phyloP scores from a whole-genome alignment of 441 rosid species.

The Pelargonium cotyledonis region DNA sequence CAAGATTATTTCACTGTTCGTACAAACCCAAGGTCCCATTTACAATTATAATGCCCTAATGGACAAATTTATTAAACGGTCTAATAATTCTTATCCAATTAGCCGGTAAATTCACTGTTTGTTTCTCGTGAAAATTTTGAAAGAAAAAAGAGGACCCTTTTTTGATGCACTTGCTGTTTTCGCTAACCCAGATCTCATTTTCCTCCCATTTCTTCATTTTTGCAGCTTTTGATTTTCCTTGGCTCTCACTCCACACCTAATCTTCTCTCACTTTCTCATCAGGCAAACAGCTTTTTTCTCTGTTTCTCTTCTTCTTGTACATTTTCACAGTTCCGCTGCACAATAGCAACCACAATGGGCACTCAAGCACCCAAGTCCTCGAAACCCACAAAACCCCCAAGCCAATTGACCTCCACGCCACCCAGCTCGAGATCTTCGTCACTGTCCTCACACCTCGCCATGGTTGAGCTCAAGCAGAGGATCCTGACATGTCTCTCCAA shows the following conservation, averaged over 20 bases:
- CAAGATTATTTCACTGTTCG: neutral
- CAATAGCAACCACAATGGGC: slow-evolving; percentile 36
- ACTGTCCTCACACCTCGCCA: slow-evolving; percentile 73
- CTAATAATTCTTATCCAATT: neutral
- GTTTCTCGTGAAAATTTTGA: neutral
- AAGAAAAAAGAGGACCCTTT: neutral
- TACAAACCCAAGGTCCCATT: neutral
- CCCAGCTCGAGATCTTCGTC: slow-evolving; percentile 47
- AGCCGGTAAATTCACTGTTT: neutral
- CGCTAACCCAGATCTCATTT: slow-evolving; percentile 5
- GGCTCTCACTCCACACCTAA: neutral
- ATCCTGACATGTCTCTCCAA: slow-evolving; percentile 76
- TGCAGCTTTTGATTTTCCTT: slow-evolving; percentile 1
- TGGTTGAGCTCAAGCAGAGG: slow-evolving; percentile 87
- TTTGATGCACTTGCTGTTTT: neutral
- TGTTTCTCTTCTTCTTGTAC: neutral
- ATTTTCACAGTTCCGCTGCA: neutral
- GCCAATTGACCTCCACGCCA: slow-evolving; percentile 22
- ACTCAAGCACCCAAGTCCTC: slow-evolving; percentile 44
- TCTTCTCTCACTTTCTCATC: neutral
- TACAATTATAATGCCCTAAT: no score
- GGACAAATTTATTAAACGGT: no score
- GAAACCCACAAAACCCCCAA: slow-evolving; percentile 33
- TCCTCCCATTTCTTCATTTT: neutral
- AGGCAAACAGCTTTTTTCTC: neutral